Base-by-base conservation (phyloP, 331 rosid genomes). In the Acacia concinna region DNA sequence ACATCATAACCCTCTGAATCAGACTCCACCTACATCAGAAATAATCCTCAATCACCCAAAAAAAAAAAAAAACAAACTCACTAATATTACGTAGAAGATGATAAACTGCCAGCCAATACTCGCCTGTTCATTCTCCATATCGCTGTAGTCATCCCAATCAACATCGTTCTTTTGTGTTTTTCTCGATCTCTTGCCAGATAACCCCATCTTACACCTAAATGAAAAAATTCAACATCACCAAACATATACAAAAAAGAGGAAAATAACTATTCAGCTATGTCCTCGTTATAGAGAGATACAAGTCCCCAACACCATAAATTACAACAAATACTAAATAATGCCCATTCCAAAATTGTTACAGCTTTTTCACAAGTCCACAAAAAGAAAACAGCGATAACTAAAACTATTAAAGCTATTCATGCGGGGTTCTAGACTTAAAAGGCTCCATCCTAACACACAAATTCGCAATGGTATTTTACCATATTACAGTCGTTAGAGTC, bases 71-170 rank as follows among this genome's bases (percentile, higher is more conserved):
- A n/a, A n/a, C n/a, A n/a, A n/a, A n/a, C n/a, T 14, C 41, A 63
- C 34, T 51, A 1, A 64, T 6, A 25, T 4, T 35, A 66, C n/a
- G 17, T 20, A 20, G 73, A 30, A 68, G 1, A 70, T 21, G 8
- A 73, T 18, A 76, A 76, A 63, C 13, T 30, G 60, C 20, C 72
- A 54, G 77, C 82, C 83, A 81, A 91, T 67, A 54, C 47, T 46
- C 79, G 84, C 85, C 78, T 79, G 78, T 30, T 82, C 52, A 56
- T 43, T 79, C 54, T 84, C 85, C 57, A 78, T 71, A 71, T 88
- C 86, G 7, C 35, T 78, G 75, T 78, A 85, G 21, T 82, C 85
- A 75, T 89, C 91, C 18, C 52, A 84, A 78, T 86, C 90, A 79
- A 81, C 83, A 78, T 88, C 93, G 76, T 72, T 80, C n/a, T 78